Conservation (phyloP, 768 basidiomycete species). For the Suillus decipiens region DNA sequence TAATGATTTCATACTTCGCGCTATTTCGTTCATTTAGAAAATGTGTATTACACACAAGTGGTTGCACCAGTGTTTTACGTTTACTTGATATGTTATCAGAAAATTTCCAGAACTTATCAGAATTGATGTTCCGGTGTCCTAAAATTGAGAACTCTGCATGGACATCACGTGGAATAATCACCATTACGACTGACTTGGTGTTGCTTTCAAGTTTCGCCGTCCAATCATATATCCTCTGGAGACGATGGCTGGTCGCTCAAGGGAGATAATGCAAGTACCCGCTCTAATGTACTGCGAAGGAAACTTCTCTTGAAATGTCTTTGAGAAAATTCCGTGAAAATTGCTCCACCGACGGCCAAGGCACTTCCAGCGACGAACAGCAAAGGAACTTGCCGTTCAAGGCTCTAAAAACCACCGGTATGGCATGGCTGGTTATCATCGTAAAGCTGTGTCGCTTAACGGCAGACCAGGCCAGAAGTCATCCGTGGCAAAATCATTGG, state of each 20-base stretch:
- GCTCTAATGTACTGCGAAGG: background rate
- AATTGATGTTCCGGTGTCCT: background rate
- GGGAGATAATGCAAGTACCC: background rate
- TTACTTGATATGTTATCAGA: background rate
- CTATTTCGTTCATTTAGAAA: too few species aligned
- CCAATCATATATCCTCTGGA: background rate
- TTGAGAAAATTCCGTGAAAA: background rate
- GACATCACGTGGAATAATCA: background rate
- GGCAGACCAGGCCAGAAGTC: background rate
- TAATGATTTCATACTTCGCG: too few species aligned
- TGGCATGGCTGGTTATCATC: background rate
- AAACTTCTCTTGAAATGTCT: too few species aligned
- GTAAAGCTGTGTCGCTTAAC: background rate
- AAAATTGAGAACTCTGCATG: background rate
- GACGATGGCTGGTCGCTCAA: background rate
- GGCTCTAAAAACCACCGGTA: background rate
- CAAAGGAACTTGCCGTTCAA: background rate
- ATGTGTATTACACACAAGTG: too few species aligned
- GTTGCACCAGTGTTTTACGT: background rate
- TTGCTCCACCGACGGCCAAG: background rate
- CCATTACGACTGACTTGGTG: background rate
- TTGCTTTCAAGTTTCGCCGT: background rate
- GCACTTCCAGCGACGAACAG: background rate
- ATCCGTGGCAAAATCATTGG: background rate
- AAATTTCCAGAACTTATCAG: background rate